phyloP scores from a whole-genome alignment of 129 eudicot species.

The Flaveria linearis region DNA sequence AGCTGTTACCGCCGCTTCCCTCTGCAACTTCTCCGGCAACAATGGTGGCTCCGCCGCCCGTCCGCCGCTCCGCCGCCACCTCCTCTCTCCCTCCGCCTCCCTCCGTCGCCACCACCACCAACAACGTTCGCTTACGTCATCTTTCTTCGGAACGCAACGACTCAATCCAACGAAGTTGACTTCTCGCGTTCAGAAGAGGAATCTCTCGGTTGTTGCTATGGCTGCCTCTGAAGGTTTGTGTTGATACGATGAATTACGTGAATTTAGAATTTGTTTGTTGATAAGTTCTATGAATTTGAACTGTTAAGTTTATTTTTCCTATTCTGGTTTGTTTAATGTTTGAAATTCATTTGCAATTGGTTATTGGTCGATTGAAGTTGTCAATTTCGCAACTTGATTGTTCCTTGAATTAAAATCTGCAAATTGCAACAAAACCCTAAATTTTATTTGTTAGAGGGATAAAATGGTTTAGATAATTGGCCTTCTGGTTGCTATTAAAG shows the following conservation, averaged over 20 bases:
- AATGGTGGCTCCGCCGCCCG: conserved; percentile 26
- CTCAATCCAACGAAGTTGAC: background rate
- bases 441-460: background rate
- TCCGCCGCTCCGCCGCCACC: conserved; percentile 28
- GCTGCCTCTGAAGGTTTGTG: conserved; percentile 40
- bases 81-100: conserved; percentile 36
- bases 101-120: conserved; percentile 25
- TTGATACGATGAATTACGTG: background rate
- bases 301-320: background rate
- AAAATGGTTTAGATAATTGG: background rate
- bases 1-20: conserved; percentile 37
- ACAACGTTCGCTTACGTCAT: conserved; percentile 27
- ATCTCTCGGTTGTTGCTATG: conserved; percentile 35
- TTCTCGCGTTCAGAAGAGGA: conserved; percentile 29
- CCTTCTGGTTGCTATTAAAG: background rate
- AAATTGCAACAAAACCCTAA: background rate
- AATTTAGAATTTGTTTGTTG: background rate
- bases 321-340: background rate
- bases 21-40: conserved; percentile 39
- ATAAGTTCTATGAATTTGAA: too few relatives aligned
- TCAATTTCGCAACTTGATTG: background rate
- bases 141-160: conserved; percentile 33
- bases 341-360: conserved; percentile 15
- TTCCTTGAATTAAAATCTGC: background rate
- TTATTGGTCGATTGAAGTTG: background rate